Evolutionary conservation across 179 eudicot genomes (phyloP), one percentile per base, ranked within the genome.

Genomic region (Spinacia oleracea): DNA sequence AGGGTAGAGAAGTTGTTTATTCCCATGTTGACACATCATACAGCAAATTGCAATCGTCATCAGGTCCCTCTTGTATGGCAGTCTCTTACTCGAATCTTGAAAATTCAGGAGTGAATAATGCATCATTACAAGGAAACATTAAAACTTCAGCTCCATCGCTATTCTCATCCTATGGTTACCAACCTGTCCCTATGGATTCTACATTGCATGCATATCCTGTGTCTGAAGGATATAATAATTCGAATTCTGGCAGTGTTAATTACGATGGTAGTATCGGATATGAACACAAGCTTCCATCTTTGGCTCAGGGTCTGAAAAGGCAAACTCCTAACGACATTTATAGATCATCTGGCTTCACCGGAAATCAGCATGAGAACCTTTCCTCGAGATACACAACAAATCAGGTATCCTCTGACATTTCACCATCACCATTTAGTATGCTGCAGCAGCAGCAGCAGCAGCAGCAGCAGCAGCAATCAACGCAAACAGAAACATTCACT

Each of bases 311-410:
- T 73, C 92, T 84, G 62, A 80, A 86, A 29, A 81, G 83, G 78
- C 92, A 86, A 74, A 67, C 84, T 73, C 34, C 76, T 4, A 79
- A 71, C 27, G 85, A 82, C 75, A 91, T 85, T 65, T 85, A 67
- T 70, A 81, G 87, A 62, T 85, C 80, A 35, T 50, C 85, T 55
- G 58, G 69, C 3, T 77, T 69, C 45, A 71, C 68, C 20, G 65
- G 77, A 27, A 81, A 80, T 73, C 87, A 83, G 35, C 45, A 86
- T 29, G 91, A 86, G 38, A 82, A 74, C 64, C 73, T 79, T 46
- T 70, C 86, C 0, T 92, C 81, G 55, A 83, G 81, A 56, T 80
- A 81, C 51, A 64, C 70, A 31, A 73, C 75, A 74, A 80, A 78
- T 40, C 92, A 85, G 75, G 82, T 46, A 3, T 72, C 83, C 45